Base-by-base conservation (phyloP, 208 protist species). In the Strigomonas culicis region DNA sequence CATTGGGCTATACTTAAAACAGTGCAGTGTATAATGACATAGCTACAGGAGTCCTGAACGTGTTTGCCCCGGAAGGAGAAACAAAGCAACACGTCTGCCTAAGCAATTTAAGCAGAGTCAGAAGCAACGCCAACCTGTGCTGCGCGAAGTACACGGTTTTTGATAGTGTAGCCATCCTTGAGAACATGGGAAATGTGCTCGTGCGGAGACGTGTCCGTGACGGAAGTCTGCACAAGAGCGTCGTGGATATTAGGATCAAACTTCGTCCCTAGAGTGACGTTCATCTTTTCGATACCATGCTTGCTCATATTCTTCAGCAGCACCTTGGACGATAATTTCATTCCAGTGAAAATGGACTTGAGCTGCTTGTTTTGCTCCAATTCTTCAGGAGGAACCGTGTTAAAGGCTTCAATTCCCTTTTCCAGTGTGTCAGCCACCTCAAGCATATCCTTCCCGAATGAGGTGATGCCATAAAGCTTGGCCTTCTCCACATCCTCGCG, bases 351-450 rank as follows among this genome's bases (percentile, higher is more conserved):
- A 52, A 98, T 82, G 17, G 84, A 79, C 17, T 43, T 39, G 13
- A 95, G 41, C 41, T 71, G 67, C 67, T 92, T 92, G 53, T 88
- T 82, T 7, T 59, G 59, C n/a, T 79, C 68, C 53, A 91, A 41
- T 69, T 85, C 77, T 10, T 70, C 69, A 11, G 77, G 70, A 7
- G 84, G 52, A 22, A 94, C 51, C 1, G 68, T 66, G 4, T 53
- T 63, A 49, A 96, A 92, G 22, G 79, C 61, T 47, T 94, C 88
- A 30, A 97, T 55, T 1, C 84, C 94, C 52, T 90, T 89, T 41
- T 97, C 87, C n/a, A 98, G 85, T 43, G 82, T 97, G 63, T 98
- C 94, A 13, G 84, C 85, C 36, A 98, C 90, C 53, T 98, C 92
- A 15, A 98, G 69, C 76, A 98, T 91, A 61, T 95, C 86, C 73